Evolutionary conservation across 192 early-diverging fungal genomes (phyloP).

Genomic region (Coemansia sp.): DNA sequence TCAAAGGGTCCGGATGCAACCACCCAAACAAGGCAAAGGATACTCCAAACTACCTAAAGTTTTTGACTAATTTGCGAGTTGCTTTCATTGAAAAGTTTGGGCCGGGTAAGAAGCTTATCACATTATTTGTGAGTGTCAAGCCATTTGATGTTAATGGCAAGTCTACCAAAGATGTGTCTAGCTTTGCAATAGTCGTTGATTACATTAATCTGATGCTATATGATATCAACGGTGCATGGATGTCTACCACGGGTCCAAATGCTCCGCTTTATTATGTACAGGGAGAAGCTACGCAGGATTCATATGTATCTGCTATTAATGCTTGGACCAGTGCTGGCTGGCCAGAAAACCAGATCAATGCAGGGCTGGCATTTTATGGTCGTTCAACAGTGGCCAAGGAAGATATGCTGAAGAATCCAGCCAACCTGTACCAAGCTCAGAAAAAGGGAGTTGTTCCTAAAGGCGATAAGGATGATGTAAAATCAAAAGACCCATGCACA

Average conservation of each 20-base stretch:
- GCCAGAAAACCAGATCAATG: constrained; percentile 59
- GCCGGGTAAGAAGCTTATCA: constrained; percentile 58
- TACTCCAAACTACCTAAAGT: constrained; percentile 59
- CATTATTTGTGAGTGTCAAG: constrained; percentile 62
- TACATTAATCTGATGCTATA: constrained; percentile 73
- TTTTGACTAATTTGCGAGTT: constrained; percentile 60
- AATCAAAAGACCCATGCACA: too few relatives aligned
- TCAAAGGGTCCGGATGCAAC: constrained; percentile 33
- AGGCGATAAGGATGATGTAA: too few relatives aligned
- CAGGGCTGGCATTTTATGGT: constrained; percentile 65
- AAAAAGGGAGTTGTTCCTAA: too few relatives aligned
- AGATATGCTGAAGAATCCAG: constrained; percentile 18
- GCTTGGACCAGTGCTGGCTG: constrained; percentile 60
- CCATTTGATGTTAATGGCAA: constrained; percentile 58
- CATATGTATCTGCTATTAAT: constrained; percentile 51
- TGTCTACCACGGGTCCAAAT: constrained; percentile 57
- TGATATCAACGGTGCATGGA: constrained; percentile 62
- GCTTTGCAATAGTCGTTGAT: constrained; percentile 61
- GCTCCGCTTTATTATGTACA: constrained; percentile 56
- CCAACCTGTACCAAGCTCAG: too few relatives aligned
- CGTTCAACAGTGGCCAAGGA: constrained; percentile 43
- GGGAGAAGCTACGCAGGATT: constrained; percentile 34
- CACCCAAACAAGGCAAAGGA: constrained; percentile 57
- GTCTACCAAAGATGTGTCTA: constrained; percentile 55
- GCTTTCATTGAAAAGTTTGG: constrained; percentile 27